Evolutionary conservation across 306 rosid genomes (phyloP), one percentile per base, ranked within the genome.

Genomic region (Senna siamea): DNA sequence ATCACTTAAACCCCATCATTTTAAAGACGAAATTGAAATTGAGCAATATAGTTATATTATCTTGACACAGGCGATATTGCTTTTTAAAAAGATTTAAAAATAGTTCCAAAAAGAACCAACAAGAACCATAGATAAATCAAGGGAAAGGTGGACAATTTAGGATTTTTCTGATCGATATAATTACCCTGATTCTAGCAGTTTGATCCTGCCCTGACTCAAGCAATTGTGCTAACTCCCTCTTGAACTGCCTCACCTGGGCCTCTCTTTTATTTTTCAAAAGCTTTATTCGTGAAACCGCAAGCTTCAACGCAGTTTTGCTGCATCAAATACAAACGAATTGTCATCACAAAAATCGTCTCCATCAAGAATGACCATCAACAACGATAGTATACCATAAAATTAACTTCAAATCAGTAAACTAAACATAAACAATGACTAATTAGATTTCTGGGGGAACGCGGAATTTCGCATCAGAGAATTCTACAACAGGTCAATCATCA

Each of bases 261-360:
- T 92, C 95, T 82, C 89, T 88, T 86, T 85, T 94, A 64, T 92
- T 94, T 86, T 83, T 89, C 89, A 92, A 77, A 50, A 94, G 90
- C 87, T 92, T 94, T 51, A 89, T 89, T 12, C 96, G 85, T 2
- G 97, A 86, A 54, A 80, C 92, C 65, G 99, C 87, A 19, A 92
- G 92, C 87, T 87, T 94, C 89, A 94, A 74, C 15, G 92, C 70
- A 52, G 95, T 92, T 86, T 94, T 94, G 87, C 99, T 94, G 89
- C 80, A 86, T n/a, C 17, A 61, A 80, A 77, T 62, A 34, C 54
- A 70, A 76, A 50, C 34, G 22, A 0, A 9, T 52, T 18, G 17
- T 60, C 32, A 47, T 19, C 18, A 62, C 6, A 66, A 20, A 59
- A 70, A 44, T 17, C 22, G 43, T 28, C 74, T 20, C 53, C 35